Base-by-base conservation (phyloP, 2,329 filamentous ascomycete species). In the Bipolaris zeicola region DNA sequence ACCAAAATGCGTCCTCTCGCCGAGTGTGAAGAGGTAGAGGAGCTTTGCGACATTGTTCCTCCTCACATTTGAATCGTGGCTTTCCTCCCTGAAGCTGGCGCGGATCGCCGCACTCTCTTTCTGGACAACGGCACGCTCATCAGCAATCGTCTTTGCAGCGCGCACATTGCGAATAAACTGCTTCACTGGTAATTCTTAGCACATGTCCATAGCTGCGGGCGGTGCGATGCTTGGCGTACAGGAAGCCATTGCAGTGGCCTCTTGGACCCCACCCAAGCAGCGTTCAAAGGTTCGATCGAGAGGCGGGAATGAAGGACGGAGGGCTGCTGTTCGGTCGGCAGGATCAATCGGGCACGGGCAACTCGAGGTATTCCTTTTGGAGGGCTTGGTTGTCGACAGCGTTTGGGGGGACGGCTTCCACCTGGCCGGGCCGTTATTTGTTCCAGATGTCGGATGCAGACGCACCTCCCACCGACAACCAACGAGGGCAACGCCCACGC, bases 121-220 rank as follows among this genome's bases (percentile, higher is more conserved):
- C 74, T 98, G 95, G 63, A 99, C 96, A 54, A 99, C 95, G 50
- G 95, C 94, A 75, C 95, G 88, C 82, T 99, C 95, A 80, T 99
- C 95, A 76, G 96, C 96, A 75, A 99, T 97, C 34, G 95, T 99
- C 83, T 99, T 99, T 59, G 95, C 92, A 60, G 95, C 94, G 77
- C 95, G 92, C 76, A 99, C 95, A 80, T 97, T 98, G 76, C 95
- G 93, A 79, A 99, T 99, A 81, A 99, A 99, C 81, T 98, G 95
- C 82, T 99, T 99, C 77, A 99, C 95, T 98, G 74, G 28, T 47
- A 60, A 58, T 61, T 38, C 64, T 75, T 64, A 76, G 71, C 64
- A 71, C 56, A 62, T 61, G 60, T 51, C 47, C 51, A 55, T 43
- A 57, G 64, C 62, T 61, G 63, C 53, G 43, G 53, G 60, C 52